Evolutionary conservation across 306 rosid genomes (phyloP).

Genomic region (Herpetospermum pedunculosum): DNA sequence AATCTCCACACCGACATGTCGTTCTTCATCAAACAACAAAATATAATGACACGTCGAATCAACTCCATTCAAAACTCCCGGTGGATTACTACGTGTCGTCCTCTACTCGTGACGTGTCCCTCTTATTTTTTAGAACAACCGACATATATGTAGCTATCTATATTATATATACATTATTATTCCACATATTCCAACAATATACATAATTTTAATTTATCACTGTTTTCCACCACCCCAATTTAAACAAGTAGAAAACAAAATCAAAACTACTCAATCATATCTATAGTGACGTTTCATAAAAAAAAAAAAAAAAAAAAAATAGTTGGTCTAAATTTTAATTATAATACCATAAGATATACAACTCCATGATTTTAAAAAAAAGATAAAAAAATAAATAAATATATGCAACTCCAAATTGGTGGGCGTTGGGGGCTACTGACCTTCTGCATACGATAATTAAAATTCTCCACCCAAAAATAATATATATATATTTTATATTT

Average conservation of each 20-base stretch:
- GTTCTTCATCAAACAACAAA: background rate
- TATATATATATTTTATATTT: background rate
- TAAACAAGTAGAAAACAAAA: background rate
- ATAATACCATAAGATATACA: background rate
- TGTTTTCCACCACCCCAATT: background rate
- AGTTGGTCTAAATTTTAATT: background rate
- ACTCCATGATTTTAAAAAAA: background rate
- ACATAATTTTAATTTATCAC: background rate
- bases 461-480: background rate
- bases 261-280: background rate
- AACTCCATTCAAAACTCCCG: background rate
- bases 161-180: too few relatives aligned
- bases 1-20: background rate
- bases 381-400: background rate
- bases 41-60: constrained; percentile 2
- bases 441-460: background rate
- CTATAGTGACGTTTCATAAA: background rate
- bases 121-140: background rate
- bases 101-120: background rate
- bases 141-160: background rate
- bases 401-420: background rate
- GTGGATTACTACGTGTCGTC: background rate
- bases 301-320: background rate
- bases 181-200: background rate
- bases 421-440: background rate